Evolutionary conservation across 768 basidiomycete species (phyloP).

Genomic region (Russula ochroleuca): DNA sequence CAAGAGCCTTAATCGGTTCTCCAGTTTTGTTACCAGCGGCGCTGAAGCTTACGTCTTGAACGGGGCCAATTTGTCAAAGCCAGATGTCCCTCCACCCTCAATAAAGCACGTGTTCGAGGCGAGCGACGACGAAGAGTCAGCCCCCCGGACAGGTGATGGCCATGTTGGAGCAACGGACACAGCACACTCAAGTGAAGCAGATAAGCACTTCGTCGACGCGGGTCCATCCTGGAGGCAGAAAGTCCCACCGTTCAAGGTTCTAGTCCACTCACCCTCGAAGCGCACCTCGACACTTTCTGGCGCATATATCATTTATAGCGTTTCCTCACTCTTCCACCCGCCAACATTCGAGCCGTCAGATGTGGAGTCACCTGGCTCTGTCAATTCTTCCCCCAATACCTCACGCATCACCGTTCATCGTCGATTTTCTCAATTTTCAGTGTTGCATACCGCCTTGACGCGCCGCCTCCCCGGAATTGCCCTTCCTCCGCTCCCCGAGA

Average conservation of each 20-base stretch:
- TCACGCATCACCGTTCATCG: constrained; percentile 69
- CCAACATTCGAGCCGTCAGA: constrained; percentile 30
- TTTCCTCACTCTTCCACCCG: constrained; percentile 66
- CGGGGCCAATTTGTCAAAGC: constrained; percentile 42
- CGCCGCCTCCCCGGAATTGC: constrained; percentile 70
- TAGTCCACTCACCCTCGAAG: constrained; percentile 81
- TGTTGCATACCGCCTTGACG: constrained; percentile 66
- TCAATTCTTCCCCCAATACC: constrained; percentile 36
- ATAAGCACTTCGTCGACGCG: constrained; percentile 65
- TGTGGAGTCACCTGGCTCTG: constrained; percentile 28
- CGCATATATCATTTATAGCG: constrained; percentile 68
- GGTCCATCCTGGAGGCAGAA: constrained; percentile 72
- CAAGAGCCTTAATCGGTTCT: constrained; percentile 79
- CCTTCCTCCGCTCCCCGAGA: constrained; percentile 79
- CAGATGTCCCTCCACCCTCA: constrained; percentile 27
- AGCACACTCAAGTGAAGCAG: constrained; percentile 43
- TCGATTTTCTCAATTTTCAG: constrained; percentile 81
- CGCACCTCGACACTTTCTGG: constrained; percentile 60
- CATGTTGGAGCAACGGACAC: constrained; percentile 14
- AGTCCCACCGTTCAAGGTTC: constrained; percentile 64
- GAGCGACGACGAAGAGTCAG: constrained; percentile 37
- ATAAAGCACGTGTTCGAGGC: constrained; percentile 29
- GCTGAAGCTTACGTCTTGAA: constrained; percentile 81
- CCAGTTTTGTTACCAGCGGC: constrained; percentile 79
- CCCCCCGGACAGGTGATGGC: constrained; percentile 37